Conservation (phyloP, 352 stramenopile genomes). For the Blastocystis sp. region DNA sequence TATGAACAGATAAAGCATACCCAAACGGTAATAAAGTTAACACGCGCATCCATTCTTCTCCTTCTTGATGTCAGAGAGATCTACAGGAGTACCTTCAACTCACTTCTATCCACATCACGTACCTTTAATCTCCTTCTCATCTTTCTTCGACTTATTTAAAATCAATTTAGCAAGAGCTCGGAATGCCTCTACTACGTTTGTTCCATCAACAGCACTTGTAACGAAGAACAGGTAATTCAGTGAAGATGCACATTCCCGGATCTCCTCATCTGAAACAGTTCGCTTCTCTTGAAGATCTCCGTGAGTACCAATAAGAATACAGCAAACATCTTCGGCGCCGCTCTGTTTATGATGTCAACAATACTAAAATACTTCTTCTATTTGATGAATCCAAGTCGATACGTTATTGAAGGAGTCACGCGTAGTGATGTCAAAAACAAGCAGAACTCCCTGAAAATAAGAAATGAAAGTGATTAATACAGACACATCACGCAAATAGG, state of each 20-base stretch:
- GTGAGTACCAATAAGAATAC: constrained; percentile 60
- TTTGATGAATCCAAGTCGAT: constrained; percentile 60
- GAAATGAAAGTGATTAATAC: background rate
- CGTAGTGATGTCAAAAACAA: constrained; percentile 49
- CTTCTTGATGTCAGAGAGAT: constrained; percentile 24
- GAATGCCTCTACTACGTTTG: constrained; percentile 37
- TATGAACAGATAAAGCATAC: no score
- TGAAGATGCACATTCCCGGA: constrained; percentile 20
- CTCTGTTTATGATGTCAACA: background rate
- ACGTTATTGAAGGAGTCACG: constrained; percentile 46
- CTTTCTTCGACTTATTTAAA: constrained; percentile 59
- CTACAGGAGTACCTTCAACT: constrained; percentile 7
- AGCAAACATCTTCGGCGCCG: constrained; percentile 56
- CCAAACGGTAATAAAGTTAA: constrained; percentile 30
- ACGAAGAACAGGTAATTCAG: constrained; percentile 46
- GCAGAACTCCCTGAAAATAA: background rate
- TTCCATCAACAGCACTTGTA: constrained; percentile 46
- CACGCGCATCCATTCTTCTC: constrained; percentile 29
- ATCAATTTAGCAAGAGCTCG: constrained; percentile 39
- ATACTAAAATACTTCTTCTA: background rate
- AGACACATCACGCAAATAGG: constrained; percentile 53
- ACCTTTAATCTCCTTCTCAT: constrained; percentile 25
- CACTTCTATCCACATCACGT: background rate
- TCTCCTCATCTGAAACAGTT: constrained; percentile 45
- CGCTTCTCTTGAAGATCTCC: constrained; percentile 11